These are phyloP conservation scores for Annulohypoxylon truncatum DNA, from an alignment of 2,329 filamentous ascomycete genomes.

Conservation along the genomic window DNA sequence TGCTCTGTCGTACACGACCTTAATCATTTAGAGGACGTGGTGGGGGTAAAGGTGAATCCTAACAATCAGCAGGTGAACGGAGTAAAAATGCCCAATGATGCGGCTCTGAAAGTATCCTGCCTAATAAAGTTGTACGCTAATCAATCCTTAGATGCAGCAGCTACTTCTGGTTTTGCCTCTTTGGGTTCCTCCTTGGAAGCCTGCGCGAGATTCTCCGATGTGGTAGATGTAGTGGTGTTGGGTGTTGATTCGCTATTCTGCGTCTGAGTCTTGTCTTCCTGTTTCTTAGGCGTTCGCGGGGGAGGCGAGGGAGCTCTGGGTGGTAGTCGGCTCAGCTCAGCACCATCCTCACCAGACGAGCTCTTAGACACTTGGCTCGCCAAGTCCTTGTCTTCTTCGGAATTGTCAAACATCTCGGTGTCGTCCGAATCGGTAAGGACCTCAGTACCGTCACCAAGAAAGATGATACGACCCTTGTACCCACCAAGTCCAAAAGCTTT, in stretches of 20 bases:
- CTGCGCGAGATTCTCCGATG: conserved; percentile 40
- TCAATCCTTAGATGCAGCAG: conserved; percentile 45
- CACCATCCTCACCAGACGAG: conserved; percentile 46
- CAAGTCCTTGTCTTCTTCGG: conserved; percentile 86
- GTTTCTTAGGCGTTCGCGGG: conserved; percentile 47
- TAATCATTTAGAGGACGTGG: conserved; percentile 39
- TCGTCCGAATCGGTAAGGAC: conserved; percentile 89
- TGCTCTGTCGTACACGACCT: conserved; percentile 41
- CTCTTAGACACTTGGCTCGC: conserved; percentile 83
- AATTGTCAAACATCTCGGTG: conserved; percentile 91
- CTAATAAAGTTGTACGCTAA: conserved; percentile 20
- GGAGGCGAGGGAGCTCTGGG: conserved; percentile 51
- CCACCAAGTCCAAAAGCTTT: conserved; percentile 74
- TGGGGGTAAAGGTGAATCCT: conserved; percentile 30
- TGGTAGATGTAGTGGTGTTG: conserved; percentile 41
- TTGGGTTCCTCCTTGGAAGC: conserved; percentile 44
- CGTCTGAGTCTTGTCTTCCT: conserved; percentile 41
- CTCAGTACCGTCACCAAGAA: conserved; percentile 95
- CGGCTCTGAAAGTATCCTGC: conserved; percentile 35
- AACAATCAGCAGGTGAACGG: conserved; percentile 30
- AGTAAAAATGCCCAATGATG: conserved; percentile 17
- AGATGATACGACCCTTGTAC: conserved; percentile 88
- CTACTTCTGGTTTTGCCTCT: conserved; percentile 41
- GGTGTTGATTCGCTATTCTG: conserved; percentile 44
- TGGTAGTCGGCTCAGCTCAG: conserved; percentile 46